Base-by-base conservation (phyloP, 257 asterid species). In the Solanum chilense region DNA sequence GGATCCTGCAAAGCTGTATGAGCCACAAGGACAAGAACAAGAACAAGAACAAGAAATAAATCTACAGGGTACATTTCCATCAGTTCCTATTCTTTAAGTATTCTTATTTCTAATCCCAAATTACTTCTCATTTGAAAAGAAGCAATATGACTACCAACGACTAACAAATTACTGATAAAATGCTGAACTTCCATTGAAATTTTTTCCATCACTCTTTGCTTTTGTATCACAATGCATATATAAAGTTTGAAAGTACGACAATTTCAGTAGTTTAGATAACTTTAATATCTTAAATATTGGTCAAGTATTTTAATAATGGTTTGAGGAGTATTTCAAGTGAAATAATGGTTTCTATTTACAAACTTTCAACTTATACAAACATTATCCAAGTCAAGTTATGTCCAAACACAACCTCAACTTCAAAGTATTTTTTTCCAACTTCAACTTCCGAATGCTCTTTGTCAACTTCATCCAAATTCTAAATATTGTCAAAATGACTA, bases 1-100 rank as follows among this genome's bases (percentile, higher is more conserved):
- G 82, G 99, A 97, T 86, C 94, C 94, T 41, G 85, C 95, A 49
- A 92, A 94, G 93, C 91, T 94, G 88, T 92, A 92, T 52, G 96
- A 95, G 88, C 86, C 91, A 83, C 92, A 90, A 86, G 89, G 64
- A 85, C 92, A 92, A 88, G 88, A 84, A 69, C 90, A 92, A 42
- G 86, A 87, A 85, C 92, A 92, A 88, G 88, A 84, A 75, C 90
- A 92, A 42, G 86, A 87, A 92, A 71, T 92, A 82, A 87, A 89
- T 85, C 94, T 88, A 86, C 93, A 92, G 92, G 98, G 99, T 94
- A 92, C 58, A 52, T 64, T 45, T 52, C 41, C 71, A 68, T 70
- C 47, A 49, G 56, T 88, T 83, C 7, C 21, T 42, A 68, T 39
- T 49, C 66, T 29, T 31, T 2, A 81, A 81, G 69, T 81, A 31